Evolutionary conservation across 768 basidiomycete genomes (phyloP), one percentile per base, ranked within the genome.

Genomic region (Russula abietina): DNA sequence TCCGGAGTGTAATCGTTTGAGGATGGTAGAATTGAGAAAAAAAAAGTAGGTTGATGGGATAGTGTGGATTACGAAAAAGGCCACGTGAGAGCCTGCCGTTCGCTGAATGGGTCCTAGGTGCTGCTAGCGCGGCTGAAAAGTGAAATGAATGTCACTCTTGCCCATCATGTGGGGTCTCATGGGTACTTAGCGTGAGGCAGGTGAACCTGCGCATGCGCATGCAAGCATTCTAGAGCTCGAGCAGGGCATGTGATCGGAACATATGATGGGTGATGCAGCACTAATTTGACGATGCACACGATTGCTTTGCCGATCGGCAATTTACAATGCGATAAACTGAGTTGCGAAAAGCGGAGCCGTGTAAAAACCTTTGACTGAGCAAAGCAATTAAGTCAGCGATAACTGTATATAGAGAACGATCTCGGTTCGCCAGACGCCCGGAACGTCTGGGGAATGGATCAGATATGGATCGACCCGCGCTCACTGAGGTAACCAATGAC

Each of bases 61-160:
- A 48, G 45, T n/a, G 57, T 49, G 52, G 33, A 59, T 64, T 64
- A 60, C 58, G 58, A 60, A 59, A 54, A 32, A 39, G 11, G 26
- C 54, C 63, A 26, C 59, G 54, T 24, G 59, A 48, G 43, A 28
- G 14, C 48, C 48, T 59, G 46, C 19, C 39, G 19, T 46, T 43
- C n/a, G 26, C 39, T 16, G 58, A 56, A 57, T 56, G 24, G n/a
- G 17, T 33, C 11, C 32, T 51, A 28, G 24, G 51, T 56, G 63
- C 63, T 60, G 59, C 52, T 64, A 64, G 30, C 63, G 63, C 63
- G 63, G 63, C 63, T 26, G n/a, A 48, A 59, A n/a, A 14, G 22
- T 49, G n/a, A 64, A 55, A 64, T 55, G 48, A 64, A 60, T 41
- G 12, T 46, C 46, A 54, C 39, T 55, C 58, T 45, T 64, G 26